phyloP scores from a whole-genome alignment of 2,329 filamentous ascomycete genomes.

The Aspergillus nomiae region DNA sequence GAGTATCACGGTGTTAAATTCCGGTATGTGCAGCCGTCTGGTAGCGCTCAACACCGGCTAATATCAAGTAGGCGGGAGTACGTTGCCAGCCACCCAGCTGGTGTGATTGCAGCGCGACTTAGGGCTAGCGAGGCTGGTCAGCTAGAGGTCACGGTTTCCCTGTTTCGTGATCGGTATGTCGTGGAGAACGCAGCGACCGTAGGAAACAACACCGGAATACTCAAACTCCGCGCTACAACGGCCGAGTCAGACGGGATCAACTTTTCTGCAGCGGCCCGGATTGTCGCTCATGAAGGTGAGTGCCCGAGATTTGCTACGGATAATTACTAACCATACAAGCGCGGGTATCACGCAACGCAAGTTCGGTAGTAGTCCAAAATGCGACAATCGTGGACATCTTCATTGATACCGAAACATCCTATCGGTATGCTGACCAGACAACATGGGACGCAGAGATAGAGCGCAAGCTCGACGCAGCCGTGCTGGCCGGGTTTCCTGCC shows the following conservation, averaged over 20 bases:
- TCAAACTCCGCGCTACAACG: conserved; percentile 2
- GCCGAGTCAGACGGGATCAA: conserved; percentile 1
- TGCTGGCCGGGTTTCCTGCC: background rate
- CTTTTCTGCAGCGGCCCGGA: background rate
- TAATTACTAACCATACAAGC: background rate
- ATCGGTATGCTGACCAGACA: background rate
- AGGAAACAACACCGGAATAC: background rate
- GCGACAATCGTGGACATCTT: conserved; percentile 6
- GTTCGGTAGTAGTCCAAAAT: background rate
- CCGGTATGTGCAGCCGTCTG: background rate
- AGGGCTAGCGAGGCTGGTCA: background rate
- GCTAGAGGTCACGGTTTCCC: conserved; percentile 2
- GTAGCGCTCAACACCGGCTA: background rate
- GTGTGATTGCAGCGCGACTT: conserved; percentile 10
- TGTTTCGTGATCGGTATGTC: conserved; percentile 7
- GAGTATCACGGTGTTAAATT: conserved; percentile 5
- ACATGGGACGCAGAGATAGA: background rate
- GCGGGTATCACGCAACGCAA: background rate
- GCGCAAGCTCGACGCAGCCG: background rate
- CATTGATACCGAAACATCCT: conserved; percentile 14
- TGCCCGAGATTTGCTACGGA: rapidly evolving
- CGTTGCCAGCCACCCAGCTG: conserved; percentile 15
- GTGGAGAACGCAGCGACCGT: background rate
- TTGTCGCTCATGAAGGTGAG: conserved; percentile 1
- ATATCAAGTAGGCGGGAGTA: conserved; percentile 14